These are phyloP conservation scores for Debaryomyces castellii DNA, from an alignment of 805 yeast genomes.

Conservation along the genomic window DNA sequence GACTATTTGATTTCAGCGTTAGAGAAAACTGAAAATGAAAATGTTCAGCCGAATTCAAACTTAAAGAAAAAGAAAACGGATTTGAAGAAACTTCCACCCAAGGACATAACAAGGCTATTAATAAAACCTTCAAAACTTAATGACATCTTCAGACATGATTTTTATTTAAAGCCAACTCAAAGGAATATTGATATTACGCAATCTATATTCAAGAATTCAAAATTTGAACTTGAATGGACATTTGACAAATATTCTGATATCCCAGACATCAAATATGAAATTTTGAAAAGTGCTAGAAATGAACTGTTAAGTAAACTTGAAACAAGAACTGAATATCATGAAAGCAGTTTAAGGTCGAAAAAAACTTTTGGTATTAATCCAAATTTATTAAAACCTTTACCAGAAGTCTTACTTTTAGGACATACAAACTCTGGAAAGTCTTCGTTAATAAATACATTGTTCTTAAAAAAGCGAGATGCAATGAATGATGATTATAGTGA, in stretches of 20 bases:
- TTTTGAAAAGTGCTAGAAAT: conserved; percentile 13
- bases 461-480: conserved; percentile 38
- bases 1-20: conserved; percentile 9
- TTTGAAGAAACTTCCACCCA: conserved; percentile 1
- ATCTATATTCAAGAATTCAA: conserved; percentile 43
- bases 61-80: background rate
- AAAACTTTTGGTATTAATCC: conserved; percentile 37
- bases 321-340: conserved; percentile 24
- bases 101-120: conserved; percentile 7
- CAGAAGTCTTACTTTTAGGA: conserved; percentile 78
- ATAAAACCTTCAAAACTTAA: conserved; percentile 25
- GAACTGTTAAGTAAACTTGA: conserved; percentile 18
- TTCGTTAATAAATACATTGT: conserved; percentile 62
- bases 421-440: conserved; percentile 88
- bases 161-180: conserved; percentile 11
- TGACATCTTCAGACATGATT: conserved; percentile 15
- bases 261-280: conserved; percentile 51
- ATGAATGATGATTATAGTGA: conserved; percentile 23
- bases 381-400: conserved; percentile 35
- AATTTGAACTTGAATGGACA: conserved; percentile 60
- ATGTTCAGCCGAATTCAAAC: background rate
- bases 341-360: conserved; percentile 14
- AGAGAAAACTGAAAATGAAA: background rate
- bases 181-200: conserved; percentile 22
- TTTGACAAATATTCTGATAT: conserved; percentile 50